Evolutionary conservation across 192 early-diverging fungal species (phyloP).

Genomic region (Entomortierella parvispora): DNA sequence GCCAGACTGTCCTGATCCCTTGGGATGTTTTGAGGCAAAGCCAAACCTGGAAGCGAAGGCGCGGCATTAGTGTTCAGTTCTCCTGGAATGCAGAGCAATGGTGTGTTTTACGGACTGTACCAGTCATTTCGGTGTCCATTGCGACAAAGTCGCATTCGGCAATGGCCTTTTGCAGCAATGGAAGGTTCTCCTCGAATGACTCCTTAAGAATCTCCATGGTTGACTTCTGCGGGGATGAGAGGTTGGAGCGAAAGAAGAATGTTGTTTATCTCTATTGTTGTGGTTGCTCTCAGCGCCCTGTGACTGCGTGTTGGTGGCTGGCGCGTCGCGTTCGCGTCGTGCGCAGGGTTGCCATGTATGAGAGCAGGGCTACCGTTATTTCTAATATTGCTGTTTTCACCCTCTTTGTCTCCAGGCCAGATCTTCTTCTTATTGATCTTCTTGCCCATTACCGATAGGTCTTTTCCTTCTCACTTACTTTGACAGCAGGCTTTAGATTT

Average conservation of each 20-base stretch:
- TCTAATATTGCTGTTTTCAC: too few relatives aligned
- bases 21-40: constrained; percentile 18
- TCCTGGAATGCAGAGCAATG: not conserved
- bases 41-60: constrained; percentile 17
- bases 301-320: too few relatives aligned
- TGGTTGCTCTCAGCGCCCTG: too few relatives aligned
- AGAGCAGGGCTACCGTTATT: too few relatives aligned
- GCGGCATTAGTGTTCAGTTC: not conserved
- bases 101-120: constrained; percentile 37
- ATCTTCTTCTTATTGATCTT: too few relatives aligned
- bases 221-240: not conserved
- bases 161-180: constrained; percentile 73
- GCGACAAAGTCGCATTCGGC: constrained; percentile 75
- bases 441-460: too few relatives aligned
- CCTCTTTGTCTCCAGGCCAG: too few relatives aligned
- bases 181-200: constrained; percentile 69
- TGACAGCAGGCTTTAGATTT: too few relatives aligned
- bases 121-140: constrained; percentile 88
- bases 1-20: constrained; percentile 32
- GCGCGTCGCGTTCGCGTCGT: too few relatives aligned
- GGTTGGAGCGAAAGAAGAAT: not conserved
- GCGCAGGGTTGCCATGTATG: too few relatives aligned
- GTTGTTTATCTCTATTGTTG: not conserved
- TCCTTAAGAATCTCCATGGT: constrained; percentile 75
- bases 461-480: too few relatives aligned